Evolutionary conservation across 2,329 filamentous ascomycete species (phyloP).

Genomic region (Graphilbum ipis-grandicollis): DNA sequence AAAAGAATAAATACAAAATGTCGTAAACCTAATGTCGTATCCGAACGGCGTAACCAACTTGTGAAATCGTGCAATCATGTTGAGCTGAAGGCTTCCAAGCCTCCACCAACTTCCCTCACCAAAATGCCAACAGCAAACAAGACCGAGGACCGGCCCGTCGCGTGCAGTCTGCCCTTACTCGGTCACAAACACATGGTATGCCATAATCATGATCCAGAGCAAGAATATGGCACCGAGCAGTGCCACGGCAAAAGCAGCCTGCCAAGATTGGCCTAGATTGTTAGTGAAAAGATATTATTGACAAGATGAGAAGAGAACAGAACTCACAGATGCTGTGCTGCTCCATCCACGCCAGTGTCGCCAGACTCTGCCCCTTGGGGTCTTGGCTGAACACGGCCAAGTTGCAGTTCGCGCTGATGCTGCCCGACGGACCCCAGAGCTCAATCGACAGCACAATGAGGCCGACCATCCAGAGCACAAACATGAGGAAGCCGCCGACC

Average conservation of each 20-base stretch:
- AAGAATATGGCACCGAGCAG: conserved; percentile 42
- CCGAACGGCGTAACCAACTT: too few species aligned
- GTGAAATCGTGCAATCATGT: too few species aligned
- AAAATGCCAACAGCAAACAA: too few species aligned
- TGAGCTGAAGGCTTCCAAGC: too few species aligned
- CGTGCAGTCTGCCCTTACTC: background rate
- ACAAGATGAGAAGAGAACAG: background rate
- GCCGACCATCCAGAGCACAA: conserved; percentile 50
- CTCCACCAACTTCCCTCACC: too few species aligned
- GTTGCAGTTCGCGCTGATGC: conserved; percentile 42
- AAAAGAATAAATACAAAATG: too few species aligned
- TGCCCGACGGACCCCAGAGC: conserved; percentile 42
- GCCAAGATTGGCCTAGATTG: conserved; percentile 39
- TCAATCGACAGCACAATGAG: conserved; percentile 44
- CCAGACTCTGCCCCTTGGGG: conserved; percentile 30
- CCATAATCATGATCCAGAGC: conserved; percentile 53
- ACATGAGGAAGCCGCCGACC: conserved; percentile 47
- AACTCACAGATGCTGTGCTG: conserved; percentile 44
- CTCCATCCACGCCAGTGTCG: conserved; percentile 46
- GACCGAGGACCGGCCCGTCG: background rate
- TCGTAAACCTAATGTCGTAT: too few species aligned
- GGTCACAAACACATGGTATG: conserved; percentile 41
- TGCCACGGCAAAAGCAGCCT: conserved; percentile 45
- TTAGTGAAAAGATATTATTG: background rate
- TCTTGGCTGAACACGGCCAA: conserved; percentile 34